Percentiles rank a stretch among this genome's conserved stretches.
phyloP scores from a whole-genome alignment of 345 rosid species.

The Cardiospermum halicacabum region DNA sequence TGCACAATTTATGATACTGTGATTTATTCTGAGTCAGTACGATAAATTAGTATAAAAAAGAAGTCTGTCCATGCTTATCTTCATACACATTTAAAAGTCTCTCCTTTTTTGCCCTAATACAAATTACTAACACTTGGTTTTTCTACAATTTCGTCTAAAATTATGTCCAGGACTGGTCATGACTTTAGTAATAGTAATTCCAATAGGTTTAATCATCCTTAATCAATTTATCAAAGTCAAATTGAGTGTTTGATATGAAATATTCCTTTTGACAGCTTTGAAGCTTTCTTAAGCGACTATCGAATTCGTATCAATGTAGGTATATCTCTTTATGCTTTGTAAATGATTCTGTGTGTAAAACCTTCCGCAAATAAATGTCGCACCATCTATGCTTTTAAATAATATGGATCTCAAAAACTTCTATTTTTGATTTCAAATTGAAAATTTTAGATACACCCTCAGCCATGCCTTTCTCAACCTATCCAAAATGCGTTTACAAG shows the following conservation, averaged over 20 bases:
- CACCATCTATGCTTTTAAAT: no score
- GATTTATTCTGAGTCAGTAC: neutral
- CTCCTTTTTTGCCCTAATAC: neutral
- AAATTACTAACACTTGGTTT: neutral
- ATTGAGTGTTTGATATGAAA: neutral
- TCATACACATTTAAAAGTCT: no score
- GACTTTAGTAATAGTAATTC: neutral
- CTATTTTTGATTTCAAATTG: neutral
- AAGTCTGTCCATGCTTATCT: no score
- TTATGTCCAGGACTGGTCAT: slow-evolving; percentile 4
- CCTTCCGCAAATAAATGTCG: neutral
- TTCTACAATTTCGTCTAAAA: neutral
- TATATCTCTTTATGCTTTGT: neutral
- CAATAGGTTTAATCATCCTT: neutral
- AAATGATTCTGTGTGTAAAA: neutral
- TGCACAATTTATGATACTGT: neutral
- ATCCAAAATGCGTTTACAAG: neutral
- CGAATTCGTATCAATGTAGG: neutral
- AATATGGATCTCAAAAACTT: neutral
- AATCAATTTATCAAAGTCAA: neutral
- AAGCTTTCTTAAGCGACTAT: neutral
- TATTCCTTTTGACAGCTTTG: neutral
- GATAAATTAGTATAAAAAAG: neutral
- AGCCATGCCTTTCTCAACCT: neutral
- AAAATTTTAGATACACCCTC: neutral